These are phyloP conservation scores for Geotrichum restrictum DNA, from an alignment of 1,139 yeast species.

Conservation along the genomic window DNA sequence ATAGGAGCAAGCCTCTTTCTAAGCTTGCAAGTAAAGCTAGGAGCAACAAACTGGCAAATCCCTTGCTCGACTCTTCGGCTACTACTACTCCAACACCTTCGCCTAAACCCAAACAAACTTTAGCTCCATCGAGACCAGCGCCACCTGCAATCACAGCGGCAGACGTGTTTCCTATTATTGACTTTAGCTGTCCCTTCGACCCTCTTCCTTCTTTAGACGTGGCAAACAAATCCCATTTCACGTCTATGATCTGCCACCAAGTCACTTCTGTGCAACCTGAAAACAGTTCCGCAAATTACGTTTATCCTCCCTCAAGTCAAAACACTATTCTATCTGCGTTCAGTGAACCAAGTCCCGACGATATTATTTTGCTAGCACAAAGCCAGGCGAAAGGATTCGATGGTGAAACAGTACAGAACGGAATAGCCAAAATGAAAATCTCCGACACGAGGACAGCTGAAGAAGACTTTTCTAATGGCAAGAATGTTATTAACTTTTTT, in stretches of 20 bases:
- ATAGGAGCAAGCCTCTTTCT: constrained; percentile 3
- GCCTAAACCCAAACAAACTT: background rate
- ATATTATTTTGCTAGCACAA: constrained; percentile 61
- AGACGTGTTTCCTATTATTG: constrained; percentile 17
- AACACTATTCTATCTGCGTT: constrained; percentile 44
- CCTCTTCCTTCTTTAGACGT: background rate
- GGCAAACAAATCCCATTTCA: background rate
- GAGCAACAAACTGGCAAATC: background rate
- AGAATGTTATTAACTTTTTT: constrained; percentile 4
- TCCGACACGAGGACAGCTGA: background rate
- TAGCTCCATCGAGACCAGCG: background rate
- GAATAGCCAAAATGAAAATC: constrained; percentile 10
- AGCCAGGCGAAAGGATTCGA: constrained; percentile 24
- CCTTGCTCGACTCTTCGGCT: background rate
- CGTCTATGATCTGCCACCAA: background rate
- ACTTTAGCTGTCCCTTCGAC: constrained; percentile 9
- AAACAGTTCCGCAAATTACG: constrained; percentile 1
- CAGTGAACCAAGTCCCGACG: constrained; percentile 78
- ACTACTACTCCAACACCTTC: background rate
- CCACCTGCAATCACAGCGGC: constrained; percentile 9
- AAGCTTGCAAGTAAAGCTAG: constrained; percentile 11
- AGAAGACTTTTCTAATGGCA: constrained; percentile 5
- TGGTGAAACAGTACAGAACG: constrained; percentile 6
- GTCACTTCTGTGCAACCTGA: background rate
- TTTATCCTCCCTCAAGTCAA: constrained; percentile 9